Conservation (phyloP, 306 rosid species). For the Sesbania bispinosa region DNA sequence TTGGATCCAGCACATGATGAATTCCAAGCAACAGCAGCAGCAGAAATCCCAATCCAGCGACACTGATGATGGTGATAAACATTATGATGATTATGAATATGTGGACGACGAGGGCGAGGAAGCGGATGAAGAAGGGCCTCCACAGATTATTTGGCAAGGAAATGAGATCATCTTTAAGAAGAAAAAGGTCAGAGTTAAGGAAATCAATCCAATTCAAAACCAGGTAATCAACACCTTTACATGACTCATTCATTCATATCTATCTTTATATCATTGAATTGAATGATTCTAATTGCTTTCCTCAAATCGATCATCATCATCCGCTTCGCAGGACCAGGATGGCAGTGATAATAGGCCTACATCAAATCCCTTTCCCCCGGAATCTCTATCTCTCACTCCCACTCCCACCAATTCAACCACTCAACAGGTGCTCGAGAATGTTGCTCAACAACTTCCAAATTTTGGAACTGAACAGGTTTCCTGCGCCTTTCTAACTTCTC, state of each 20-base stretch:
- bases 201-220: not conserved
- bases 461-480: constrained; percentile 89
- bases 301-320: not conserved
- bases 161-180: constrained; percentile 76
- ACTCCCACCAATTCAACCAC: not conserved
- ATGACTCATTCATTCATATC: not conserved
- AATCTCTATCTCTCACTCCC: constrained; percentile 57
- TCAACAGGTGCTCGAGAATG: constrained; percentile 38
- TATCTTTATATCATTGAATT: not conserved
- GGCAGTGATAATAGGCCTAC: constrained; percentile 47
- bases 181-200: constrained; percentile 28
- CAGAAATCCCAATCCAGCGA: constrained; percentile 4
- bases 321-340: constrained; percentile 26
- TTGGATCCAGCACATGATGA: constrained; percentile 42
- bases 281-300: not conserved
- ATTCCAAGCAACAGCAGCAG: not conserved
- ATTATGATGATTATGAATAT: constrained; percentile 50
- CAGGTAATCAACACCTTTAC: not conserved
- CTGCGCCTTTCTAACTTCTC: too few relatives aligned
- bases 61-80: constrained; percentile 19
- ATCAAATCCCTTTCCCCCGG: constrained; percentile 89
- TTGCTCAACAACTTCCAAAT: constrained; percentile 73
- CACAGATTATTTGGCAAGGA: constrained; percentile 83
- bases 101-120: not conserved
- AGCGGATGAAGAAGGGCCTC: constrained; percentile 43